Evolutionary conservation across 139 green algal species (phyloP), one percentile per base, ranked within the genome.

Genomic region (Ettlia oleoabundans): DNA sequence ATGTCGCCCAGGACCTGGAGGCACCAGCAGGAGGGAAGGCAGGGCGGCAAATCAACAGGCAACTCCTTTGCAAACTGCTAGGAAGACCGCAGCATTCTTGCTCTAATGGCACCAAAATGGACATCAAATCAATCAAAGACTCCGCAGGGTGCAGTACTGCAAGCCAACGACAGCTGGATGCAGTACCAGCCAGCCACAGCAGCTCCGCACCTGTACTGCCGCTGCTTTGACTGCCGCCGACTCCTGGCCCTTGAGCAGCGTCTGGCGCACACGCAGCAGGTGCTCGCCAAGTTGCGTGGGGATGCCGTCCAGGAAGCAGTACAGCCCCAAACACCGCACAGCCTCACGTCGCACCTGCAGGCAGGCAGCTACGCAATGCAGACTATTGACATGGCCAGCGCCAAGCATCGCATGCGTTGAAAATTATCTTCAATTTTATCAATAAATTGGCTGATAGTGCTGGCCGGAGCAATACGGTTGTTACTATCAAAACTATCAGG

Each of bases 271-370:
- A 5, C 58, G 38, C 33, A 35, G 37, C 37, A 85, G 42, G 63
- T 76, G 80, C 26, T 24, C 26, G 22, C 37, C 52, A 3, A 47
- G 64, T 24, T 70, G 13, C 33, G 75, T 71, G 24, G 62, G 53
- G 52, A 81, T 85, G 75, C 65, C 63, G 32, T 81, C 76, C 64
- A 92, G 69, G 33, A 91, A 41, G 78, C 85, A 88, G 75, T 86
- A 91, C 63, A 92, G 76, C n/a, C 88, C 88, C 26, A 92, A 52
- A 80, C 71, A 85, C 6, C 75, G 73, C 63, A 89, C 61, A 22
- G 88, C 88, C 62, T 85, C 82, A 24, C 58, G 32, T 65, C 88
- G 63, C 62, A 90, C 84, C 61, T 63, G 30, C 30, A 26, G n/a
- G 53, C 26, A 32, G 35, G 72, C 51, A 52, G 30, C n/a, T 15